A percentile compares a stretch with the other conserved stretches of the same genome.
These are phyloP conservation scores for sorghum (Sorghum bicolor) DNA, from an alignment of 176 grass and related monocot species.

Conservation along the genomic window DNA sequence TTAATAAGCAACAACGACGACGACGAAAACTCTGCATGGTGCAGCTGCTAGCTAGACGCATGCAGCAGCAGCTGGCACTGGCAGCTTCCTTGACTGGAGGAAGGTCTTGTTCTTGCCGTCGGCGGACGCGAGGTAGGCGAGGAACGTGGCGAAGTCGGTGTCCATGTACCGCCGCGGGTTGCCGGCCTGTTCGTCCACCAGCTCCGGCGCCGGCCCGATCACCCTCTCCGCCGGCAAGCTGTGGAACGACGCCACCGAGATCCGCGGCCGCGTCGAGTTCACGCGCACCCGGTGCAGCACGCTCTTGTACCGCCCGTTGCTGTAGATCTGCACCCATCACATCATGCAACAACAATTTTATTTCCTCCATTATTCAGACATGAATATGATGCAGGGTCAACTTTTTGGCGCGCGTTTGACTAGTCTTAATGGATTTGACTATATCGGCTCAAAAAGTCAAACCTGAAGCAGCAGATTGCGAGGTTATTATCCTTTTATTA, in stretches of 20 bases:
- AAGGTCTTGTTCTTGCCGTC: constrained; percentile 81
- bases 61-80: not conserved
- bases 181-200: constrained; percentile 33
- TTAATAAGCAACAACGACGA: not conserved
- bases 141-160: constrained; percentile 81
- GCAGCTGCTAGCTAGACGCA: not conserved
- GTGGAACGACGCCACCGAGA: constrained; percentile 88
- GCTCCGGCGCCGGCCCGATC: constrained; percentile 53
- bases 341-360: no score
- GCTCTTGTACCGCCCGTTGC: constrained; percentile 87
- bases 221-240: constrained; percentile 52
- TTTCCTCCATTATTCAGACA: no score
- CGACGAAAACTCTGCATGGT: not conserved
- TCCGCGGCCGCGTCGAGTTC: constrained; percentile 48
- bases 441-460: not conserved
- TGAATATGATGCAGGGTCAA: not conserved
- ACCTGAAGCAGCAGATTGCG: not conserved
- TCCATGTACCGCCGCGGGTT: constrained; percentile 65
- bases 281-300: constrained; percentile 79
- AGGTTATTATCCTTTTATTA: not conserved
- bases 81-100: constrained; percentile 77
- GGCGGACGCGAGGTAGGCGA: constrained; percentile 62
- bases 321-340: no score
- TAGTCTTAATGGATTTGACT: not conserved
- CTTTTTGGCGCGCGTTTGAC: not conserved